Evolutionary conservation across 2,329 filamentous ascomycete genomes (phyloP), one percentile per base, ranked within the genome.

Genomic region (Alternaria sp.): DNA sequence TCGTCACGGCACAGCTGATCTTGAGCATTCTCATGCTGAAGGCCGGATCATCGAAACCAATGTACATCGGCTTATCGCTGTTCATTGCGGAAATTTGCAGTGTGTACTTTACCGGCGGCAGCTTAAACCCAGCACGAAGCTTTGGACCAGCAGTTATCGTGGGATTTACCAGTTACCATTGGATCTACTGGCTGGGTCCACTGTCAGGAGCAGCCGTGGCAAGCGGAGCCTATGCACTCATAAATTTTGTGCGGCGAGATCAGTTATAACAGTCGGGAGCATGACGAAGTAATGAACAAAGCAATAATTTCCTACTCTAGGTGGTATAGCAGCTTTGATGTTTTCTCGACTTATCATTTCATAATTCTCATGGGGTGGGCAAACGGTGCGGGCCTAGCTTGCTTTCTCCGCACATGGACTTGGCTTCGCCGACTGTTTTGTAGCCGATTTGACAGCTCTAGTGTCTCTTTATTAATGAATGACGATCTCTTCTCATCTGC

Each of bases 41-140:
- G 0, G 84, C 85, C 8, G 62, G 67, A 23, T 48, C 59, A 13
- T 86, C 90, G 70, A 91, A 92, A 78, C 89, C 90, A 0, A 78
- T 92, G 13, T 88, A 87, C 10, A 90, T 93, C 66, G 90, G 90
- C 1, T 75, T 90, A 10, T 82, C 88, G 0, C 82, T 92, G 56
- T 92, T 92, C 74, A 82, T 91, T 50, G 78, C 80, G 0, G 79
- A 85, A 60, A 67, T 86, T 37, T 77, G 78, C 29, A 81, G 82
- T 75, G 79, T 81, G 2, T 79, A 71, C 68, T 81, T 76, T 58
- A 81, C 80, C 1, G 79, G 79, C 31, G 79, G 80, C n/a, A 79
- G 76, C 10, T 70, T 82, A 33, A 82, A 82, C 58, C 80, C 80
- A 17, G 79, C 80, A 3, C 75, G 80, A 45, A 80, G 78, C 26